These are phyloP conservation scores for Trypanosoma cruzi DNA, from an alignment of 208 protist genomes.

Conservation along the genomic window DNA sequence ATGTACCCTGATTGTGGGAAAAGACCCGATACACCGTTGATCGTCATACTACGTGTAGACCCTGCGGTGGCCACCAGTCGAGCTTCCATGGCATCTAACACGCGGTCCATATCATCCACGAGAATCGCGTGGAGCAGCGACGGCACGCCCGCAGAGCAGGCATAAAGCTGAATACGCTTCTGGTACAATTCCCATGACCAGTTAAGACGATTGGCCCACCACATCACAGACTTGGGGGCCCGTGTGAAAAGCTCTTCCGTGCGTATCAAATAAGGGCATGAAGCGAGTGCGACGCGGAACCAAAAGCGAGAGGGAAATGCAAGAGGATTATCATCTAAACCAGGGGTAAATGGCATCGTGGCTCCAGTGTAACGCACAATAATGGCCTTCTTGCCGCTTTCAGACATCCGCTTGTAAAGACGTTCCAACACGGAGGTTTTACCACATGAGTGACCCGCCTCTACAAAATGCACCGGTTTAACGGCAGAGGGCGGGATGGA, in stretches of 20 bases:
- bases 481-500: conserved; percentile 47
- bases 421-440: conserved; percentile 80
- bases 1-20: not conserved
- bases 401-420: conserved; percentile 45
- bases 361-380: conserved; percentile 74
- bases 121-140: conserved; percentile 52
- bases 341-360: conserved; percentile 74
- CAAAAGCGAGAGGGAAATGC: conserved; percentile 81
- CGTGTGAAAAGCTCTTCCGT: conserved; percentile 78
- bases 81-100: conserved; percentile 72
- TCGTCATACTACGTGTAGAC: not conserved
- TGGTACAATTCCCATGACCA: conserved; percentile 81
- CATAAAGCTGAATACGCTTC: conserved; percentile 34
- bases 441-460: conserved; percentile 64
- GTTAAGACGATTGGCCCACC: conserved; percentile 75
- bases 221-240: conserved; percentile 66
- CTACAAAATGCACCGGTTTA: conserved; percentile 79
- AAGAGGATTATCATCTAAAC: conserved; percentile 82
- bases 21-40: conserved; percentile 6
- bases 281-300: conserved; percentile 81
- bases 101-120: conserved; percentile 76
- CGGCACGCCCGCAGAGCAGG: conserved; percentile 3
- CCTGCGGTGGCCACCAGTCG: not conserved
- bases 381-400: conserved; percentile 51
- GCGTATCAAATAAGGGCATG: conserved; percentile 70